A percentile compares a stretch with the other conserved stretches of the same genome.
Evolutionary conservation across 148 eudicot genomes (phyloP).

Genomic region (Mesembryanthemum crystallinum): DNA sequence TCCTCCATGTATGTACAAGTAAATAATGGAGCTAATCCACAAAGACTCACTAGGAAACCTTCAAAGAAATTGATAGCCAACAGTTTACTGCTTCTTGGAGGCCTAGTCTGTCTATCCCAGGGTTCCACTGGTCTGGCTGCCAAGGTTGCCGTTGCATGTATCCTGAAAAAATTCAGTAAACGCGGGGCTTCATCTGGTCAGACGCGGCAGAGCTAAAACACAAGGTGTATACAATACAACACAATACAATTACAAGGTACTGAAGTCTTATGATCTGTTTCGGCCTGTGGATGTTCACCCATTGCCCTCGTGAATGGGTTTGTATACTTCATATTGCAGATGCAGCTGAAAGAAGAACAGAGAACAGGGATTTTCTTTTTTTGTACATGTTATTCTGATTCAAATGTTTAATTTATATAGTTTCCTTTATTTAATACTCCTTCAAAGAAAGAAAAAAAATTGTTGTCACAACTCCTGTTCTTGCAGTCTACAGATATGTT

Average conservation of each 20-base stretch:
- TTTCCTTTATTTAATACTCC: no score
- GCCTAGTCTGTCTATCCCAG: slow-evolving; percentile 66
- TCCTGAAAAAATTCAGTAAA: slow-evolving; percentile 60
- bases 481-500: no score
- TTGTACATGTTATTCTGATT: background rate
- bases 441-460: no score
- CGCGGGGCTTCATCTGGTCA: slow-evolving; percentile 33
- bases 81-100: slow-evolving; percentile 68
- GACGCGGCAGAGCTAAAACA: slow-evolving; percentile 23
- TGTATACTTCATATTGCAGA: background rate
- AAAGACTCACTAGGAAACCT: slow-evolving; percentile 40
- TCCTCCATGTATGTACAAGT: slow-evolving; percentile 9
- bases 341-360: background rate
- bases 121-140: slow-evolving; percentile 66
- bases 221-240: background rate
- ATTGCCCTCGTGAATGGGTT: background rate
- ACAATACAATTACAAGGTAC: background rate
- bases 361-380: background rate
- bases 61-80: slow-evolving; percentile 64
- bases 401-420: no score
- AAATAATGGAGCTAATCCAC: slow-evolving; percentile 24
- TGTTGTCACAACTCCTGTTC: no score
- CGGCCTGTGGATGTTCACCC: background rate
- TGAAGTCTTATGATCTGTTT: background rate
- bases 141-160: slow-evolving; percentile 66